Percentiles rank a stretch among this genome's conserved stretches.
phyloP scores from a whole-genome alignment of 371 early-diverging fungal genomes.

The Amoeboaphelidium protococcarum region DNA sequence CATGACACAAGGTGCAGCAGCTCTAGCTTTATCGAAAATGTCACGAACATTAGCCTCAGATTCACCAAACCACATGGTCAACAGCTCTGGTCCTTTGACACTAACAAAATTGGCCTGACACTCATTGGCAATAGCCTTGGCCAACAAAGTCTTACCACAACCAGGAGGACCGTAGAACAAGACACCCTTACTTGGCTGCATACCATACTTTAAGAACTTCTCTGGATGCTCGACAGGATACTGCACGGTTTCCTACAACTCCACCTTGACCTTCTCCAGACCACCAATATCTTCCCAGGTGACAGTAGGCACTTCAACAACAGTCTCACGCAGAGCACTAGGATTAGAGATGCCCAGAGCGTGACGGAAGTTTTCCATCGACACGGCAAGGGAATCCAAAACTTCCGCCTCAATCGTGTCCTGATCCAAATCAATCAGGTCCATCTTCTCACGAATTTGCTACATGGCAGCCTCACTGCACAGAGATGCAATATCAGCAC shows the following conservation, averaged over 20 bases:
- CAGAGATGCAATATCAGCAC: conserved; percentile 94
- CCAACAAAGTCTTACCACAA: conserved; percentile 98
- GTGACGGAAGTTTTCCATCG: conserved; percentile 96
- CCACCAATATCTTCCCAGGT: conserved; percentile 99
- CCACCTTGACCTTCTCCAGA: conserved; percentile 92
- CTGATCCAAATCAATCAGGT: conserved; percentile 92
- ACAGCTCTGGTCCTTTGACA: conserved; percentile 98
- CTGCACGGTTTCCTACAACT: conserved; percentile 98
- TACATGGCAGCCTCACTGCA: conserved; percentile 99
- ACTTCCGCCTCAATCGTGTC: conserved; percentile 96
- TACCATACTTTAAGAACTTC: conserved; percentile 98
- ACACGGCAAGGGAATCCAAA: conserved; percentile 88
- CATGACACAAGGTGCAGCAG: conserved; percentile 98
- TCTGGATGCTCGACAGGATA: conserved; percentile 99
- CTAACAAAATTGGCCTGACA: conserved; percentile 99
- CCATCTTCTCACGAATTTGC: conserved; percentile 98
- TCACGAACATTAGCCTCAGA: conserved; percentile 98
- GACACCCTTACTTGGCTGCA: conserved; percentile 98
- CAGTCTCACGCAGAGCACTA: conserved; percentile 96
- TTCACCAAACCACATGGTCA: conserved; percentile 99
- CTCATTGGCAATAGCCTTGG: conserved; percentile 99
- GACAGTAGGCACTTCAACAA: conserved; percentile 96
- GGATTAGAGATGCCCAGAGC: conserved; percentile 95
- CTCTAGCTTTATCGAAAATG: conserved; percentile 98
- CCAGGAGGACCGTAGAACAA: conserved; percentile 99